Evolutionary conservation across 2,329 filamentous ascomycete species (phyloP), one percentile per base, ranked within the genome.

Genomic region (Dactylellina cionopaga): DNA sequence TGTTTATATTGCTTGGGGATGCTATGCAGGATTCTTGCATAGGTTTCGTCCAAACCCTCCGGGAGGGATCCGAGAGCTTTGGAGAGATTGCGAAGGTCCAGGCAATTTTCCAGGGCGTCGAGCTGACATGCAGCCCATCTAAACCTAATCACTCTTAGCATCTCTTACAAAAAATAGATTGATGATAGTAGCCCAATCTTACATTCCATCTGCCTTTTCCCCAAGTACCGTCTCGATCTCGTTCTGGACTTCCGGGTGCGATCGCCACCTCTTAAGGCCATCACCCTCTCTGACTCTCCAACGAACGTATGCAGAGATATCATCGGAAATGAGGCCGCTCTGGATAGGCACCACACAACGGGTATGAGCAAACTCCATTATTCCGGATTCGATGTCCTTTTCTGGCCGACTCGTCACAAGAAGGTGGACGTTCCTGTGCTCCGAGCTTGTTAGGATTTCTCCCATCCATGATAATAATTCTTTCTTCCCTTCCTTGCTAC

Each of bases 161-260:
- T 31, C 22, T 2, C 7, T 43, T 19, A 15, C 43, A 29, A 25
- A 43, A 35, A 7, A 10, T 4, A 6, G 19, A n/a, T n/a, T n/a
- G n/a, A n/a, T n/a, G n/a, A n/a, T n/a, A n/a, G n/a, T n/a, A n/a
- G n/a, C n/a, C n/a, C 15, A 59, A 2, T 22, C 77, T 74, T 75
- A 79, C 79, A 79, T 80, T 74, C 78, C 79, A 39, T 78, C 49
- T 15, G 77, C 75, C 24, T 77, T 77, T 11, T 27, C 25, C 11
- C 13, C 5, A 1, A 60, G n/a, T 75, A 5, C 15, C 3, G 1
- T 39, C 15, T 41, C 56, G 13, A 60, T 60, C 24, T 58, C 54
- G 11, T 29, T 33, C 22, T 49, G 49, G 29, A 77, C 58, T 1
- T 78, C 74, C 17, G 76, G 66, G 2, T 63, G 55, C 1, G 17